These are phyloP conservation scores for Globisporangium echinulatum DNA, from an alignment of 352 stramenopile species.

Conservation along the genomic window DNA sequence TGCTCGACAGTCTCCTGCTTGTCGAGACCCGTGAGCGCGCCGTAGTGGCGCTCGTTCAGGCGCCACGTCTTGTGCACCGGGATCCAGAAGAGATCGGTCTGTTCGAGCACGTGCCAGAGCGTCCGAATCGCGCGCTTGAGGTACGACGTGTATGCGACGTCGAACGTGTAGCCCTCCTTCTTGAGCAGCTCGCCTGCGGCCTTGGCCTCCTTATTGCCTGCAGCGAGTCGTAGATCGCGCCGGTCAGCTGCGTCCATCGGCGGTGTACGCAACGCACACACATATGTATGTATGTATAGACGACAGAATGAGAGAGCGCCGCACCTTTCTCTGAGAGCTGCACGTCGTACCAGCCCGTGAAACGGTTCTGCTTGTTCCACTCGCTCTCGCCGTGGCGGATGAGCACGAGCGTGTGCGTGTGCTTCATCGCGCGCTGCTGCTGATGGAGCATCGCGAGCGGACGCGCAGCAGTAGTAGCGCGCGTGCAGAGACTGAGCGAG, in stretches of 20 bases:
- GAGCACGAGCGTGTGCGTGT: slow-evolving; percentile 88
- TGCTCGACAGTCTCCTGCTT: slow-evolving; percentile 99
- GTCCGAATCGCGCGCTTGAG: slow-evolving; percentile 94
- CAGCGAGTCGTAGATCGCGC: background rate
- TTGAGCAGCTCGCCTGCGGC: slow-evolving; percentile 86
- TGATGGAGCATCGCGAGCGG: slow-evolving; percentile 30
- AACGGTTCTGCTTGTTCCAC: slow-evolving; percentile 94
- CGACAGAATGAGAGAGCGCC: background rate
- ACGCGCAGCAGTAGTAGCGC: slow-evolving; percentile 20
- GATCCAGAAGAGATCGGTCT: slow-evolving; percentile 93
- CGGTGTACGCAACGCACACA: too few species aligned
- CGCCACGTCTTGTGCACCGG: slow-evolving; percentile 93
- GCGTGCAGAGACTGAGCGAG: slow-evolving; percentile 35
- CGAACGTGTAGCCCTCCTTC: slow-evolving; percentile 91
- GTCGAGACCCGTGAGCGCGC: slow-evolving; percentile 96
- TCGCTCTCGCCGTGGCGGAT: slow-evolving; percentile 92
- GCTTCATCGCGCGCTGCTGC: slow-evolving; percentile 58
- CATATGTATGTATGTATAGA: background rate
- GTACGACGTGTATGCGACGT: slow-evolving; percentile 94
- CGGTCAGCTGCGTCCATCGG: too few species aligned
- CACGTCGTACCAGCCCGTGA: slow-evolving; percentile 93
- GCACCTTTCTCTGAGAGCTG: slow-evolving; percentile 80
- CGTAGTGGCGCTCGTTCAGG: slow-evolving; percentile 99
- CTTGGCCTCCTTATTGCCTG: slow-evolving; percentile 86
- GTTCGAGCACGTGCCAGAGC: slow-evolving; percentile 91